Conservation (phyloP, 306 rosid species). For the Rubus idaeus region DNA sequence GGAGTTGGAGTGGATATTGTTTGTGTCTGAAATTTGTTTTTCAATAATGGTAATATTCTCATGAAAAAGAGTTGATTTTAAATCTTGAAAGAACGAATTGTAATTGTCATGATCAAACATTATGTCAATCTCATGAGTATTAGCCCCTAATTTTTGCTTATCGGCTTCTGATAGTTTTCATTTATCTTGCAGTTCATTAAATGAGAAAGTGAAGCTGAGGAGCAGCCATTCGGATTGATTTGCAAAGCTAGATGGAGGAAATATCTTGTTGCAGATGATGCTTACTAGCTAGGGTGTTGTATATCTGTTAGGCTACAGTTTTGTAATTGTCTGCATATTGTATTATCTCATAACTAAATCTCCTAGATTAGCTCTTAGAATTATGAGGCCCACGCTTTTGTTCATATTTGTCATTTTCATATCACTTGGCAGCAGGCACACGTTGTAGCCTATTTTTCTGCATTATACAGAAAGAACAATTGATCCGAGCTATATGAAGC, state of each 20-base stretch:
- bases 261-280: constrained; percentile 6
- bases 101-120: background rate
- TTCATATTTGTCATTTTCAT: background rate
- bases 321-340: background rate
- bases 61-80: background rate
- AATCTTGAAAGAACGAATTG: background rate
- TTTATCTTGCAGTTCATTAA: constrained; percentile 27
- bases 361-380: background rate
- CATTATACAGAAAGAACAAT: background rate
- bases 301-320: background rate
- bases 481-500: background rate
- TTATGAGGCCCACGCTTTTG: background rate
- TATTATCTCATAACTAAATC: background rate
- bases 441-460: background rate
- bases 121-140: background rate
- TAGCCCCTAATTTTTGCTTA: background rate
- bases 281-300: background rate
- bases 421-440: background rate
- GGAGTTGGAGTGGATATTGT: background rate
- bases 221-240: background rate
- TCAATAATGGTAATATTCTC: background rate
- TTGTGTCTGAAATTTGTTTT: background rate
- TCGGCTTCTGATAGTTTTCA: constrained; percentile 12
- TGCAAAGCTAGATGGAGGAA: constrained; percentile 8
- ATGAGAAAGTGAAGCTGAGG: constrained; percentile 18